These are phyloP conservation scores for Quercus dentata DNA, from an alignment of 306 rosid genomes.

Conservation along the genomic window DNA sequence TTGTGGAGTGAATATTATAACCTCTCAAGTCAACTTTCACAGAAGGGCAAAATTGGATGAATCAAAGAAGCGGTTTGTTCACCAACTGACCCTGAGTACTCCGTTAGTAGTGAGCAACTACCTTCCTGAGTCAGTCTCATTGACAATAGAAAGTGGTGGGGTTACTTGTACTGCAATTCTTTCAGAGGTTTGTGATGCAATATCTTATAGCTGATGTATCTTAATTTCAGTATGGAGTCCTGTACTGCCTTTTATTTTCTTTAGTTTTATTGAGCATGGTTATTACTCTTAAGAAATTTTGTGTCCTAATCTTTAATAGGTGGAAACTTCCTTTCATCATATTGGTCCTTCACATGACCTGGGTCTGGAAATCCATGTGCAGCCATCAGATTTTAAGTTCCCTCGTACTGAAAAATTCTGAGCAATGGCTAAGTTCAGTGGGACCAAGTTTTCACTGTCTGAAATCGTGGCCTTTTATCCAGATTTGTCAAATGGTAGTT, in stretches of 20 bases:
- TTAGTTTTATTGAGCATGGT: conserved; percentile 4
- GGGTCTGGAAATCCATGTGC: conserved; percentile 60
- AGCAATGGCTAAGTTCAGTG: conserved; percentile 62
- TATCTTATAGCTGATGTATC: too few species aligned
- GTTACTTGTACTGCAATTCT: too few species aligned
- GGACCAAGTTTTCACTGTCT: conserved; percentile 63
- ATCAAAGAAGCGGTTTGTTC: too few species aligned
- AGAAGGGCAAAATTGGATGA: conserved; percentile 58
- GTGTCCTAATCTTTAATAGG: conserved; percentile 40
- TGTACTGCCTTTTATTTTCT: conserved; percentile 3
- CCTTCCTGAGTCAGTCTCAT: too few species aligned
- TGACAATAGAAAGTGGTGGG: too few species aligned
- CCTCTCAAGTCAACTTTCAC: conserved; percentile 70
- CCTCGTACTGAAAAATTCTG: conserved; percentile 77
- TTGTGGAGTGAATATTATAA: conserved; percentile 91
- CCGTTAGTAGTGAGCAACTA: too few species aligned
- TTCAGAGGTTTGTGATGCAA: too few species aligned
- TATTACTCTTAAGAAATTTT: neutral
- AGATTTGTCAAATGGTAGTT: conserved; percentile 44
- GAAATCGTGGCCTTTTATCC: conserved; percentile 60
- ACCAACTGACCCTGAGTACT: too few species aligned
- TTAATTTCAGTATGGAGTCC: neutral
- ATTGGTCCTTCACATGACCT: conserved; percentile 93
- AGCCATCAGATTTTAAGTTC: conserved; percentile 56
- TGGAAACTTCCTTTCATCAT: conserved; percentile 69